Conservation (phyloP, 306 rosid genomes). For the Corylus heterophylla region DNA sequence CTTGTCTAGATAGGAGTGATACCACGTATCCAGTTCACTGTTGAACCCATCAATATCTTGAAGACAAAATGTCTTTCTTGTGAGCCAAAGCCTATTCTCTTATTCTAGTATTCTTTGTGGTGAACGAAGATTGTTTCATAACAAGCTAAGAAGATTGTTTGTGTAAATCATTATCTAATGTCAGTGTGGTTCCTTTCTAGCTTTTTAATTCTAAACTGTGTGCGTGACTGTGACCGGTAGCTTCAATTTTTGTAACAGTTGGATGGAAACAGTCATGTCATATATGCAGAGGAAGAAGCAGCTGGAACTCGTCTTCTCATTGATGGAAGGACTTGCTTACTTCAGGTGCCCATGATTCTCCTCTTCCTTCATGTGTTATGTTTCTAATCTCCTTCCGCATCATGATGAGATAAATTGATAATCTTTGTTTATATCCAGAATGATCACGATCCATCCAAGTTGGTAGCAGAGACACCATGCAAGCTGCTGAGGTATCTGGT, state of each 20-base stretch:
- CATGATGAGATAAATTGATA: slow-evolving; percentile 31
- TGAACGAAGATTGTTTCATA: not conserved
- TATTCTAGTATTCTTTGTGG: too few relatives aligned
- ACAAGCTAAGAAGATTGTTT: not conserved
- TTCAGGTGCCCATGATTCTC: slow-evolving; percentile 69
- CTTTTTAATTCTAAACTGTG: not conserved
- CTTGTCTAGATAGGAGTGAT: too few relatives aligned
- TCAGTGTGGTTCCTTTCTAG: not conserved
- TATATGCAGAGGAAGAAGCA: slow-evolving; percentile 99
- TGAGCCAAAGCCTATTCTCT: too few relatives aligned
- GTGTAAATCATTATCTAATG: not conserved
- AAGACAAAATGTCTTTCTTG: too few relatives aligned
- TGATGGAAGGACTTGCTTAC: slow-evolving; percentile 99
- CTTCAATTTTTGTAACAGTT: slow-evolving; percentile 58
- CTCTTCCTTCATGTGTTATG: slow-evolving; percentile 12
- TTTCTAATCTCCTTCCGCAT: slow-evolving; percentile 10
- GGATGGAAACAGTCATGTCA: slow-evolving; percentile 97
- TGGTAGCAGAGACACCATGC: slow-evolving; percentile 97
- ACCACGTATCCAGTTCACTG: too few relatives aligned
- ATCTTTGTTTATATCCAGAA: slow-evolving; percentile 57
- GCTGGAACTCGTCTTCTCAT: slow-evolving; percentile 99
- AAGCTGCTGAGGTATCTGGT: slow-evolving; percentile 84
- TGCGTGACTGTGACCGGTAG: slow-evolving; percentile 18
- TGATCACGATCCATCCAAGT: slow-evolving; percentile 95
- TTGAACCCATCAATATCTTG: too few relatives aligned